Evolutionary conservation across 805 yeast species (phyloP).

Genomic region (Candida saitoana): DNA sequence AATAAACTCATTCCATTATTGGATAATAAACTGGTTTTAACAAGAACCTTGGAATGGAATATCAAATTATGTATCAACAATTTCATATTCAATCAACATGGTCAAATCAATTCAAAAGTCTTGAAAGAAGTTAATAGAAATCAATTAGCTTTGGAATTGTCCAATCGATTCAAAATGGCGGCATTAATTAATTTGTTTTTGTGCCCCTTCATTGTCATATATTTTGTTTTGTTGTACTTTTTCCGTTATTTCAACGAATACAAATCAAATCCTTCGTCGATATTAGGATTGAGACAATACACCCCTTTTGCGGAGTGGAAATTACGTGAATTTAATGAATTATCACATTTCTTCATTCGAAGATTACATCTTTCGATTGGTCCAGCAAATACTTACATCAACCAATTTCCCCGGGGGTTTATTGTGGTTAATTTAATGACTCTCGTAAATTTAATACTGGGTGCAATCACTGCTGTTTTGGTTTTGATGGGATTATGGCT

Average conservation of each 20-base stretch:
- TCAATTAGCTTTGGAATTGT: constrained; percentile 62
- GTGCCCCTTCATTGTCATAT: constrained; percentile 82
- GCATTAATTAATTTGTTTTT: constrained; percentile 78
- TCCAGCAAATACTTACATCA: constrained; percentile 77
- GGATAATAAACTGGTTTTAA: constrained; percentile 43
- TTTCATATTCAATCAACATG: constrained; percentile 75
- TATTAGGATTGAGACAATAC: constrained; percentile 70
- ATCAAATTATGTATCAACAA: constrained; percentile 83
- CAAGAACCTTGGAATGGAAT: constrained; percentile 94
- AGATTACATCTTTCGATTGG: constrained; percentile 73
- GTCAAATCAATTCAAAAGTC: constrained; percentile 71
- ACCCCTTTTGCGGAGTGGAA: constrained; percentile 96
- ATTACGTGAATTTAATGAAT: constrained; percentile 88
- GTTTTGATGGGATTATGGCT: constrained; percentile 59
- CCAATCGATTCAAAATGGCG: constrained; percentile 79
- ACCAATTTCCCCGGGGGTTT: constrained; percentile 85
- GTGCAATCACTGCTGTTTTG: constrained; percentile 85
- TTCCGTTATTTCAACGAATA: constrained; percentile 91
- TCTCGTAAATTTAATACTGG: constrained; percentile 59
- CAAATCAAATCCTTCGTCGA: constrained; percentile 77
- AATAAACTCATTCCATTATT: constrained; percentile 8
- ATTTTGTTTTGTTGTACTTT: constrained; percentile 78
- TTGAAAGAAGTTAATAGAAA: constrained; percentile 68
- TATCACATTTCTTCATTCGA: constrained; percentile 81
- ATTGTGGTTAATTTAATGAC: constrained; percentile 34